These are phyloP conservation scores for Leccinum barrowsii DNA, from an alignment of 768 basidiomycete species.

Conservation along the genomic window DNA sequence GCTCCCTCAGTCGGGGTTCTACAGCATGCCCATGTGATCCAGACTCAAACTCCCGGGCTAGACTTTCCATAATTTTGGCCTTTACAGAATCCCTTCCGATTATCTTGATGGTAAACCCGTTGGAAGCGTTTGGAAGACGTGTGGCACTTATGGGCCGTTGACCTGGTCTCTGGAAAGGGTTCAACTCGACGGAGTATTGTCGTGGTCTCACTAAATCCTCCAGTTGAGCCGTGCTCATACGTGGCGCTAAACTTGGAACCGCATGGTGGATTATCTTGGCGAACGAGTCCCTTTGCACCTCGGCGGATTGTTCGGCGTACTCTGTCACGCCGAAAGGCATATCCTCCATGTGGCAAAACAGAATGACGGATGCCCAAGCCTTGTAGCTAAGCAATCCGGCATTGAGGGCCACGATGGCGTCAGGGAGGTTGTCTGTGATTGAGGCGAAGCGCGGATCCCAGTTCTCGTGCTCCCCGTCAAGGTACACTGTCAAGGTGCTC, in stretches of 20 bases:
- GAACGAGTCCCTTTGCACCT: slow-evolving; percentile 29
- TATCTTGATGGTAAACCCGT: slow-evolving; percentile 31
- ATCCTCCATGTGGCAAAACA: slow-evolving; percentile 27
- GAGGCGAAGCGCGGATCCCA: slow-evolving; percentile 25
- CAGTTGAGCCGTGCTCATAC: slow-evolving; percentile 19
- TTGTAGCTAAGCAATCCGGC: slow-evolving; percentile 37
- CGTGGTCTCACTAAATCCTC: slow-evolving; percentile 25
- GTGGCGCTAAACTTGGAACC: slow-evolving; percentile 24
- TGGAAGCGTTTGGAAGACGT: slow-evolving; percentile 30
- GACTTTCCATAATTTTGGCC: background rate
- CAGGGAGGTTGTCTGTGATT: slow-evolving; percentile 26
- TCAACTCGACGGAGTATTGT: slow-evolving; percentile 28
- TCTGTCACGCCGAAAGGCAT: slow-evolving; percentile 35
- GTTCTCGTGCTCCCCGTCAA: slow-evolving; percentile 27
- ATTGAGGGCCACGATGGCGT: slow-evolving; percentile 42
- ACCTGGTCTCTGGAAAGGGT: slow-evolving; percentile 33
- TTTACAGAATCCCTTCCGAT: slow-evolving; percentile 18
- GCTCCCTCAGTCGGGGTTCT: slow-evolving; percentile 7
- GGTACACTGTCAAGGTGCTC: slow-evolving; percentile 37
- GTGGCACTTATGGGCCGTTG: slow-evolving; percentile 26
- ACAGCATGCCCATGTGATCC: background rate
- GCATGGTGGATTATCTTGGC: slow-evolving; percentile 28
- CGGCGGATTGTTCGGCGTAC: slow-evolving; percentile 36
- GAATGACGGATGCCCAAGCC: slow-evolving; percentile 36
- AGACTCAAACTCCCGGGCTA: background rate